Evolutionary conservation across 768 basidiomycete species (phyloP).

Genomic region (Pleurotus pulmonarius): DNA sequence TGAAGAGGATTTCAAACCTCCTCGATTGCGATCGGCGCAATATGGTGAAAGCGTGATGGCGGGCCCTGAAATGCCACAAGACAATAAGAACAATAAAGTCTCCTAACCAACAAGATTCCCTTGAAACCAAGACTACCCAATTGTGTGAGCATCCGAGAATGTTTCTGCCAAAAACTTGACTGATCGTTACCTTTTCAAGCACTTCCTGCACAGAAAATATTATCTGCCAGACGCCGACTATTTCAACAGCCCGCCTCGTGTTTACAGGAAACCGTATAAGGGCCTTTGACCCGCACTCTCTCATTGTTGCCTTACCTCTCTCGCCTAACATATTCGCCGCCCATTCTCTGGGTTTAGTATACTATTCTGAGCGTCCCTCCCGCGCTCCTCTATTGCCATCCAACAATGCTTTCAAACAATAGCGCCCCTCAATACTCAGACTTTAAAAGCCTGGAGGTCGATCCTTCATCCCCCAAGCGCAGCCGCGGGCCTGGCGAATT

Average conservation of each 20-base stretch:
- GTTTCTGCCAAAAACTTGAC: neutral
- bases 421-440: slow-evolving; percentile 17
- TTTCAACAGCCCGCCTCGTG: slow-evolving; percentile 4
- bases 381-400: slow-evolving; percentile 13
- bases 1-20: neutral
- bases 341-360: slow-evolving; percentile 24
- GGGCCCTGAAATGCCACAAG: slow-evolving; percentile 17
- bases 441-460: slow-evolving; percentile 26
- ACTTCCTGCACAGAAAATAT: neutral
- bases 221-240: neutral
- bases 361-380: slow-evolving; percentile 24
- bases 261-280: slow-evolving; percentile 3
- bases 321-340: slow-evolving; percentile 15
- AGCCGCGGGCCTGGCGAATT: slow-evolving; percentile 40
- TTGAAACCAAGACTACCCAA: slow-evolving; percentile 7
- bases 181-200: neutral
- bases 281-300: slow-evolving; percentile 5
- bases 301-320: slow-evolving; percentile 10
- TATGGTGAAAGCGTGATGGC: slow-evolving; percentile 15
- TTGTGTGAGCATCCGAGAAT: neutral
- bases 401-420: slow-evolving; percentile 28
- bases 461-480: slow-evolving; percentile 26
- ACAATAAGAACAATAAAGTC: slow-evolving; percentile 45
- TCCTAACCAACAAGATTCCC: neutral
- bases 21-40: neutral